Evolutionary conservation across 257 asterid genomes (phyloP), one percentile per base, ranked within the genome.

Genomic region (Gynochthodes officinalis): DNA sequence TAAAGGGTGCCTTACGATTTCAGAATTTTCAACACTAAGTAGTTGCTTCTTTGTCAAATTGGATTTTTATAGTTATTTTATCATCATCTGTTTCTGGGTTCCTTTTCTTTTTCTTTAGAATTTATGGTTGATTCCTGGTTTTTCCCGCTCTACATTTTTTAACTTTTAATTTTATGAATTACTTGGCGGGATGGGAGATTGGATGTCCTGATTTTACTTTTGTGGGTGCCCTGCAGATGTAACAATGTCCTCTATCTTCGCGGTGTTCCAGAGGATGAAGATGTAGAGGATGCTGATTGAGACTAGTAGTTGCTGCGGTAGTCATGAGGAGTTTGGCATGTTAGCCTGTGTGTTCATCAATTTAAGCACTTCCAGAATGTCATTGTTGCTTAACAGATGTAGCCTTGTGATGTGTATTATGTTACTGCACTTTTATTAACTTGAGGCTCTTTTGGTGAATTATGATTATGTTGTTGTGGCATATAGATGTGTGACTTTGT

Each of bases 191-290:
- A 32, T 59, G 65, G 15, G n/a, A 48, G n/a, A 48, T 18, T 48
- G 54, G 2, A 48, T 42, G 2, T 53, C 3, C 23, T 42, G 44
- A 11, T 30, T 63, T 1, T 48, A 14, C 5, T 66, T 67, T 43
- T 23, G 39, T 50, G 57, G 57, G 49, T 58, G 71, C 69, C 70
- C 25, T 77, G 79, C 85, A 92, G 97, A 76, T 92, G 97, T 77
- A 92, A 92, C 65, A 92, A 92, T 66, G 97, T 92, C 60, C 93
- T 92, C n/a, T 88, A 92, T 84, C 87, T 92, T 25, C 92, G 97
- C 0, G 97, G 96, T 1, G 89, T 92, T 16, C 89, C 91, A 0
- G 98, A 92, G 86, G 98, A 92, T 53, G 98, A 92, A 82, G 98
- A 86, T 67, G 79, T 88, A 9, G 96, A 85, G 75, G 98, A 90